Evolutionary conservation across 2,329 filamentous ascomycete species (phyloP).

Genomic region (Talaromyces atroroseus): DNA sequence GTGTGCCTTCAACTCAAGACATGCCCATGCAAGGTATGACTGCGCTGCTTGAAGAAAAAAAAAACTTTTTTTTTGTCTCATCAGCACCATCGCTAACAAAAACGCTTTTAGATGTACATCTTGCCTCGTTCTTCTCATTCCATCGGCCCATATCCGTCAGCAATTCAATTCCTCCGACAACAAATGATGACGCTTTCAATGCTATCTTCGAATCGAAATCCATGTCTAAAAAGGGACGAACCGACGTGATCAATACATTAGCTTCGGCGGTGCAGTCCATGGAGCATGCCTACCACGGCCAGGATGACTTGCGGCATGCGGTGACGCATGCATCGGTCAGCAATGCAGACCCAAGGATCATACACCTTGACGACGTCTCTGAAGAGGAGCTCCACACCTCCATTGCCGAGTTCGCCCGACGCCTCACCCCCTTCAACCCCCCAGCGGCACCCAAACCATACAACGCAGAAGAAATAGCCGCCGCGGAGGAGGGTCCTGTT

Average conservation of each 20-base stretch:
- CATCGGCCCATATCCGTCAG: slow-evolving; percentile 90
- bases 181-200: slow-evolving; percentile 71
- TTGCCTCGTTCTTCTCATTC: slow-evolving; percentile 92
- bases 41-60: neutral
- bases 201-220: slow-evolving; percentile 67
- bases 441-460: slow-evolving; percentile 72
- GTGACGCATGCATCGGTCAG: slow-evolving; percentile 23
- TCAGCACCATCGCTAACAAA: neutral
- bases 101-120: slow-evolving; percentile 62
- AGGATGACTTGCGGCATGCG: slow-evolving; percentile 30
- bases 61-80: neutral
- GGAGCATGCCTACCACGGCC: slow-evolving; percentile 34
- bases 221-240: slow-evolving; percentile 39
- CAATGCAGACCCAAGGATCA: slow-evolving; percentile 18
- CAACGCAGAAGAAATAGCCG: slow-evolving; percentile 31
- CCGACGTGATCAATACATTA: slow-evolving; percentile 62
- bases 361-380: slow-evolving; percentile 43
- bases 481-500: slow-evolving; percentile 26
- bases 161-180: slow-evolving; percentile 67
- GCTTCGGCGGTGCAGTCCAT: slow-evolving; percentile 42
- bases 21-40: slow-evolving; percentile 41
- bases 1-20: slow-evolving; percentile 46
- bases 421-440: slow-evolving; percentile 74
- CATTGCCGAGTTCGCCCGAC: slow-evolving; percentile 62
- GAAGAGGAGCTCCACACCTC: slow-evolving; percentile 60